Base-by-base conservation (phyloP, 176 grass and related monocot genomes). In the Tillandsia leiboldiana region DNA sequence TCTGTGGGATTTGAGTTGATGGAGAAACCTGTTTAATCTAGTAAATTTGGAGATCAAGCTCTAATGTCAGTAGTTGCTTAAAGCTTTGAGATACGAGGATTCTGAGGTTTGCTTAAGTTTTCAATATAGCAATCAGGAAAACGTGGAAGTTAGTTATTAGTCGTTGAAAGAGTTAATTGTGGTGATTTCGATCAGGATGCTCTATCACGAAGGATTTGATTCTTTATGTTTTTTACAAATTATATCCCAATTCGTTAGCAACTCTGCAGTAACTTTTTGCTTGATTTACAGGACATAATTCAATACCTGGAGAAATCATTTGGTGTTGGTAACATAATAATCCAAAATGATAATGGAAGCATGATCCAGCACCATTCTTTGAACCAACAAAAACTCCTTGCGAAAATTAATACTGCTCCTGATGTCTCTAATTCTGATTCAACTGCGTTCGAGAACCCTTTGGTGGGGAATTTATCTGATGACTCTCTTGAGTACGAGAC, bases 251-350 rank as follows among this genome's bases (percentile, higher is more conserved):
- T 51, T 13, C 14, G 1, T 57, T 51, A 51, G 65, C 27, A 28
- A 27, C 8, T 49, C 2, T 51, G 56, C 56, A 18, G 15, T 61
- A n/a, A 61, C 15, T 22, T 20, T 23, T 67, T 12, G 18, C 59
- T 84, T 62, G 68, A 53, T 48, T 82, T 78, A 63, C 75, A 99
- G 94, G 94, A 90, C 82, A 79, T 99, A 59, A 93, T 99, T 84
- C 89, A 93, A 33, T 99, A 99, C 68, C 68, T 99, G 82, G 94
- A 99, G 85, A 99, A 88, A 51, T 97, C 89, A 42, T 99, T 99
- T 90, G 89, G 86, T 71, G 85, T 99, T 63, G 78, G 67, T 69
- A 80, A 49, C 56, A 28, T 69, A 42, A 29, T 66, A 65, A 92
- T 79, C 67, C 89, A 80, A 75, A 87, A 71, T 62, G 94, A 99